A percentile compares a stretch with the other conserved stretches of the same genome.
Conservation (phyloP, 2,329 filamentous ascomycete genomes). For the Hymenoscyphus fructigenus region DNA sequence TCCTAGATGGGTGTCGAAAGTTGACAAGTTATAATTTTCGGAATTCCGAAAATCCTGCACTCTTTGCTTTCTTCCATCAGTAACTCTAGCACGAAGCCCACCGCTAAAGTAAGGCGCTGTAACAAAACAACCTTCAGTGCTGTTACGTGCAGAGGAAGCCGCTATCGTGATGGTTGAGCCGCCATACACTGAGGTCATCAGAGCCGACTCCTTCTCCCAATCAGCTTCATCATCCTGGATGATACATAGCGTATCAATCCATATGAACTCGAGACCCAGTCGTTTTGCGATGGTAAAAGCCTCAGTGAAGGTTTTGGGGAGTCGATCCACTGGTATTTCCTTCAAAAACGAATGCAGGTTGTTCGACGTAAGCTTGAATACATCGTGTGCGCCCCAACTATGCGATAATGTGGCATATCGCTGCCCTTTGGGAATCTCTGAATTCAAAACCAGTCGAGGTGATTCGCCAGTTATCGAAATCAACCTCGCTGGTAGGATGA, state of each 20-base stretch:
- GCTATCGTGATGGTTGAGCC: constrained; percentile 19
- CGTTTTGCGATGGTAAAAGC: constrained; percentile 24
- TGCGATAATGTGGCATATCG: constrained; percentile 21
- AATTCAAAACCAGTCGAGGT: neutral
- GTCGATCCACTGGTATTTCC: constrained; percentile 13
- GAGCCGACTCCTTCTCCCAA: constrained; percentile 21
- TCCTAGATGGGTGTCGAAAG: neutral
- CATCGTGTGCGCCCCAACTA: constrained; percentile 16
- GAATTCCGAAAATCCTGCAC: neutral
- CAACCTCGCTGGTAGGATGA: neutral
- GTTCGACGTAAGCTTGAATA: constrained; percentile 8
- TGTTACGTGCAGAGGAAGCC: constrained; percentile 13
- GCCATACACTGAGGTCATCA: constrained; percentile 17
- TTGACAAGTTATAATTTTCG: neutral
- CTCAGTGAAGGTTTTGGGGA: constrained; percentile 31
- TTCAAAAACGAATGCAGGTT: constrained; percentile 9
- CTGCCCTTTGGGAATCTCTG: neutral
- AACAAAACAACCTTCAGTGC: constrained; percentile 14
- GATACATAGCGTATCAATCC: constrained; percentile 25
- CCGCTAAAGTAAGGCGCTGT: neutral
- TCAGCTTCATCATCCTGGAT: constrained; percentile 24
- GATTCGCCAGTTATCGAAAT: neutral
- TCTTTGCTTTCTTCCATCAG: neutral
- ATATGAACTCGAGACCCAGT: constrained; percentile 27
- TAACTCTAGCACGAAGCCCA: neutral